Conservation (phyloP, 768 basidiomycete genomes). For the Kwoniella newhampshirensis region DNA sequence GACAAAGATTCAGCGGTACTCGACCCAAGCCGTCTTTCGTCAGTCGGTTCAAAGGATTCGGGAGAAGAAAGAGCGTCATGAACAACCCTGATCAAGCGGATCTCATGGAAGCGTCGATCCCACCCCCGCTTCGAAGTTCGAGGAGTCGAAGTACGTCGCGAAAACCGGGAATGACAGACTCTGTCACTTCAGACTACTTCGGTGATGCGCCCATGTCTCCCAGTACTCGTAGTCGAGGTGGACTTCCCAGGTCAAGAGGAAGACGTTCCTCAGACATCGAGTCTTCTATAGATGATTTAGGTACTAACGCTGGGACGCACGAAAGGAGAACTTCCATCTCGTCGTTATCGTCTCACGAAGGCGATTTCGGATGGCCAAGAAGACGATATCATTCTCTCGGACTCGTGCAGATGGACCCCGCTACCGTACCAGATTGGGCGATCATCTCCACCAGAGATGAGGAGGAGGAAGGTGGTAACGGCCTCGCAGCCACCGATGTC, state of each 20-base stretch:
- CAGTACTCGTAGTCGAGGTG: neutral
- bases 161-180: slow-evolving; percentile 18
- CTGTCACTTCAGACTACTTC: slow-evolving; percentile 13
- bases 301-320: slow-evolving; percentile 7
- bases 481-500: slow-evolving; percentile 54
- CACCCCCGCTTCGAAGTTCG: slow-evolving; percentile 8
- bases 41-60: slow-evolving; percentile 23
- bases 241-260: slow-evolving; percentile 1
- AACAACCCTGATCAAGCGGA: slow-evolving; percentile 43
- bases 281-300: slow-evolving; percentile 23
- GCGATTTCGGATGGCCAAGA: slow-evolving; percentile 24
- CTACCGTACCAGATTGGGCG: slow-evolving; percentile 27
- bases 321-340: slow-evolving; percentile 41
- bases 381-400: slow-evolving; percentile 33
- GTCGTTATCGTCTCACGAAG: slow-evolving; percentile 42
- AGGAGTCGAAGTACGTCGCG: slow-evolving; percentile 22
- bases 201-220: slow-evolving; percentile 5
- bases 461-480: slow-evolving; percentile 45
- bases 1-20: slow-evolving; percentile 1
- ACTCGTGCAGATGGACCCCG: slow-evolving; percentile 47
- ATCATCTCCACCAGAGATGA: slow-evolving; percentile 15
- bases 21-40: slow-evolving; percentile 8
- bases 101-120: slow-evolving; percentile 44
- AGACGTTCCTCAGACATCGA: slow-evolving; percentile 29
- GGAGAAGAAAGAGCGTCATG: slow-evolving; percentile 20